Evolutionary conservation across 495 filamentous ascomycete species (phyloP).

Genomic region (Beverwykella pulmonaria): DNA sequence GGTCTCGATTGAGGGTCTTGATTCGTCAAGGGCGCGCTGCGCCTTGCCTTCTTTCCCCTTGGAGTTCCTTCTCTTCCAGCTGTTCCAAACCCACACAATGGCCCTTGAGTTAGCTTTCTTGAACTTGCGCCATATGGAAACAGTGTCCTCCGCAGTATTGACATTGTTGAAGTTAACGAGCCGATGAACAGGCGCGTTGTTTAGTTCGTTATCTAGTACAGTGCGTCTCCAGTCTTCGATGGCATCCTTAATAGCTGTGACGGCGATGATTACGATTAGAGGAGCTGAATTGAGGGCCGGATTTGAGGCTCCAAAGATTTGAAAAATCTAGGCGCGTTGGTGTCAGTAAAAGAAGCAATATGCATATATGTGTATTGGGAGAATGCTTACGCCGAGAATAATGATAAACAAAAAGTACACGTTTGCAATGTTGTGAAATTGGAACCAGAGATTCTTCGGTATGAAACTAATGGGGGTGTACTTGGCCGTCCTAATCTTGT

Average conservation of each 20-base stretch:
- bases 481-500: conserved; percentile 97
- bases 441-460: conserved; percentile 96
- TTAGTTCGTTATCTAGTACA: conserved; percentile 87
- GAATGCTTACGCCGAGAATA: conserved; percentile 78
- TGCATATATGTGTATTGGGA: background rate
- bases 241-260: conserved; percentile 94
- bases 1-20: conserved; percentile 66
- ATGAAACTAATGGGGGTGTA: conserved; percentile 95
- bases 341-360: conserved; percentile 16
- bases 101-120: conserved; percentile 84
- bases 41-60: conserved; percentile 48
- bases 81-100: conserved; percentile 61
- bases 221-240: conserved; percentile 97
- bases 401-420: conserved; percentile 97
- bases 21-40: conserved; percentile 53
- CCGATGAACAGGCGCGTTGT: conserved; percentile 93
- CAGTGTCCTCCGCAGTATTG: conserved; percentile 83
- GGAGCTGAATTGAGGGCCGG: conserved; percentile 89
- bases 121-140: conserved; percentile 82
- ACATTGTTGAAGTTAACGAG: conserved; percentile 89
- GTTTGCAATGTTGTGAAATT: conserved; percentile 99
- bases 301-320: conserved; percentile 91
- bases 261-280: conserved; percentile 88
- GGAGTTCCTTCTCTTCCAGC: conserved; percentile 53
- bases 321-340: conserved; percentile 71